Evolutionary conservation across 2,329 filamentous ascomycete genomes (phyloP).

Genomic region (Alternaria sp.): DNA sequence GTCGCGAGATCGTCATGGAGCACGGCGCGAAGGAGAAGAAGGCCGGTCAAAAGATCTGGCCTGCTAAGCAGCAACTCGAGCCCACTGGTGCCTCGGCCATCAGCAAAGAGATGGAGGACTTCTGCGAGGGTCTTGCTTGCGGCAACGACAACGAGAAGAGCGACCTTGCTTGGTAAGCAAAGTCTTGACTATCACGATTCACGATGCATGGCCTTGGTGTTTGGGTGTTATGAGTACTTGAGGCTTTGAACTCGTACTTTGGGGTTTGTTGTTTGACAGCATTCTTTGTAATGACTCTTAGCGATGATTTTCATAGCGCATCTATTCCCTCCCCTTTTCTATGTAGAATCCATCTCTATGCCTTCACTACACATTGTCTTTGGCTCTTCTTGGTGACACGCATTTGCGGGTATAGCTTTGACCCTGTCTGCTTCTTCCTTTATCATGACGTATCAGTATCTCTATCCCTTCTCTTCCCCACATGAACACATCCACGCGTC

Average conservation of each 20-base stretch:
- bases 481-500: not conserved
- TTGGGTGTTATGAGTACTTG: slow-evolving; percentile 18
- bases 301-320: slow-evolving; percentile 4
- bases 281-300: slow-evolving; percentile 9
- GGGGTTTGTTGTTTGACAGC: not conserved
- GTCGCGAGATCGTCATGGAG: slow-evolving; percentile 57
- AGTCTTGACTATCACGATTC: not conserved
- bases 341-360: slow-evolving; percentile 1
- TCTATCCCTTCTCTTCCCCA: not conserved
- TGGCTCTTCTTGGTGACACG: not conserved
- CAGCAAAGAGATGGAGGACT: slow-evolving; percentile 35
- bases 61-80: slow-evolving; percentile 50
- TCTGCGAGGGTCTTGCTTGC: slow-evolving; percentile 37
- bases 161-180: slow-evolving; percentile 31
- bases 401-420: not conserved
- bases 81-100: slow-evolving; percentile 21
- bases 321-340: not conserved
- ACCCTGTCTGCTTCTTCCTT: not conserved
- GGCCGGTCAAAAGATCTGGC: slow-evolving; percentile 59
- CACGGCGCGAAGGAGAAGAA: slow-evolving; percentile 58
- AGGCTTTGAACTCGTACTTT: slow-evolving; percentile 23
- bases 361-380: not conserved
- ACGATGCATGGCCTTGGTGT: slow-evolving; percentile 25
- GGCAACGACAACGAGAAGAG: slow-evolving; percentile 37
- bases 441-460: not conserved